phyloP scores from a whole-genome alignment of 2,329 filamentous ascomycete species.

The Aspergillus sp. region DNA sequence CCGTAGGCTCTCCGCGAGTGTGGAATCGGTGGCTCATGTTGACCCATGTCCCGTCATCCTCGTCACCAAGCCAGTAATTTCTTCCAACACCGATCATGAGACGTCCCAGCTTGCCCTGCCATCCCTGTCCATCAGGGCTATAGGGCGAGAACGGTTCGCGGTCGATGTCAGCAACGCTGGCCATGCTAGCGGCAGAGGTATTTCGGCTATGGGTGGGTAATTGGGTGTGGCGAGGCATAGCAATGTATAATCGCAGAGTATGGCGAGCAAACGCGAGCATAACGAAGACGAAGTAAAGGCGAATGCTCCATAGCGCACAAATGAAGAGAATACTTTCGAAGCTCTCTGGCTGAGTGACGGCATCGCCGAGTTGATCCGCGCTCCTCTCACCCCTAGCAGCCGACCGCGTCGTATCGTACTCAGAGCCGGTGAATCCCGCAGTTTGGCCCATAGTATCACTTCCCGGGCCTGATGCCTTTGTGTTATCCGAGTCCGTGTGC shows the following conservation, averaged over 20 bases:
- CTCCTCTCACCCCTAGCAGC: constrained; percentile 42
- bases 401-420: constrained; percentile 60
- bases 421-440: constrained; percentile 64
- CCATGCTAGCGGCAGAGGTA: constrained; percentile 48
- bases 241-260: constrained; percentile 64
- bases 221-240: constrained; percentile 39
- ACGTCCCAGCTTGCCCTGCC: constrained; percentile 75
- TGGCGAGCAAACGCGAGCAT: constrained; percentile 80
- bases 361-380: constrained; percentile 57
- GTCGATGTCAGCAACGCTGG: constrained; percentile 46
- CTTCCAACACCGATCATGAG: constrained; percentile 71
- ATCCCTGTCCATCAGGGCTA: constrained; percentile 74
- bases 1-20: constrained; percentile 37
- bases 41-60: constrained; percentile 62
- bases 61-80: constrained; percentile 76
- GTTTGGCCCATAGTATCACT: constrained; percentile 60
- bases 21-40: constrained; percentile 63
- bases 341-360: constrained; percentile 64
- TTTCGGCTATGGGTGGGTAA: constrained; percentile 44
- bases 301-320: constrained; percentile 68
- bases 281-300: constrained; percentile 80
- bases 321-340: constrained; percentile 78
- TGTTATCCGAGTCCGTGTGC: constrained; percentile 53
- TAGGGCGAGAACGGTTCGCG: constrained; percentile 70
- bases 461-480: constrained; percentile 48